Percentiles rank a stretch among this genome's conserved stretches.
Conservation (phyloP, 768 basidiomycete genomes). For the Kwoniella sp. region DNA sequence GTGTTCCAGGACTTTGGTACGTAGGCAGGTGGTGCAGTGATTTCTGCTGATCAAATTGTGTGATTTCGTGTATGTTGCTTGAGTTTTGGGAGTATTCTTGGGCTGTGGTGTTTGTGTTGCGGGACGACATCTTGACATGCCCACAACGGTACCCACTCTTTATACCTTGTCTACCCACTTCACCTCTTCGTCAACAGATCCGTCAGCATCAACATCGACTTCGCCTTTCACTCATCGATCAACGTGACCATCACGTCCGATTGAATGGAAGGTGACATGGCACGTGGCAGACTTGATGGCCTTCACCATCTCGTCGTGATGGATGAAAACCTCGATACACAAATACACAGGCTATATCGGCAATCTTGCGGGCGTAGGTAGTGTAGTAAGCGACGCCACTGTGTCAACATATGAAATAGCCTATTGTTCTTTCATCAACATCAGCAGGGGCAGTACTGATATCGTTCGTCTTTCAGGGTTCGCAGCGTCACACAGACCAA, state of each 20-base stretch:
- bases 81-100: neutral
- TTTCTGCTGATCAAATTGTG: neutral
- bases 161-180: slow-evolving; percentile 15
- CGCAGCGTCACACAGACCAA: neutral
- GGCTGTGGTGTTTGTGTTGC: neutral
- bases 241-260: slow-evolving; percentile 8
- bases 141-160: neutral
- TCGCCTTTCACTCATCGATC: slow-evolving; percentile 17
- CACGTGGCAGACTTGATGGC: slow-evolving; percentile 2
- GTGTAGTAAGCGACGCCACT: neutral
- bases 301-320: too few species aligned
- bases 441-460: neutral
- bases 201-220: slow-evolving; percentile 8
- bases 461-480: neutral
- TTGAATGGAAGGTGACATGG: slow-evolving; percentile 15
- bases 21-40: neutral
- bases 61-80: neutral
- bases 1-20: too few species aligned
- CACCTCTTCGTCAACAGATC: slow-evolving; percentile 12
- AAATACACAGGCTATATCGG: neutral
- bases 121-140: neutral
- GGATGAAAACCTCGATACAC: neutral
- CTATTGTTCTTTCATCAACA: neutral
- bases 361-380: too few species aligned
- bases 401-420: neutral